Evolutionary conservation across 2,329 filamentous ascomycete genomes (phyloP), one percentile per base, ranked within the genome.

Genomic region (Orbilia ellipsospora): DNA sequence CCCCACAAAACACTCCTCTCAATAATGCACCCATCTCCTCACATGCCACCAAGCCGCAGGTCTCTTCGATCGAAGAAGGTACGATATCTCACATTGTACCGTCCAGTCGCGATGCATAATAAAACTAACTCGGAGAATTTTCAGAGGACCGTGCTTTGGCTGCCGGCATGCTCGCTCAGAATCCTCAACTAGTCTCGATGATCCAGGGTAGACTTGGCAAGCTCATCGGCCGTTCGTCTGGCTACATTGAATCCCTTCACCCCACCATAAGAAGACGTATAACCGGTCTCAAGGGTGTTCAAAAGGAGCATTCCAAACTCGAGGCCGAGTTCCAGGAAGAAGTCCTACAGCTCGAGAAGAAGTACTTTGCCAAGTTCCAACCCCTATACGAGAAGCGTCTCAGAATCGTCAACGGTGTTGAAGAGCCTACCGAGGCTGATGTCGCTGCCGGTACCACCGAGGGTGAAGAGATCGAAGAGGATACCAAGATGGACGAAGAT

Each of bases 281-380:
- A 78, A 90, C 94, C 77, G 96, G 95, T 79, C 88, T 99, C 77
- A 97, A 98, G 86, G 96, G 94, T 80, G 93, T 99, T 80, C 95
- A 99, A 85, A 97, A 97, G 85, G 94, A 98, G 81, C 95, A 99
- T 86, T 92, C 94, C 77, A 97, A 98, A 86, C 90, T 99, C 80
- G 96, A 99, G 87, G 92, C 93, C 64, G 91, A 97, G 84, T 98
- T 99, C 84, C 96, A 99, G 84, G 94, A 98, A 84, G 96, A 98
- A 85, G 94, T 99, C 77, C 88, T 99, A 73, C 90, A 97, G 84
- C 89, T 99, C 28, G 95, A 99, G 88, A 99, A 99, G 89, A 97
- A 97, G 86, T 99, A 97, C 85, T 98, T 98, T 81, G 92, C 92
- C 85, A 98, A 98, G 85, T 99, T 97, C 85, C 96, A 93, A 65